Evolutionary conservation across 441 rosid genomes (phyloP).

Genomic region (Melianthus villosus): DNA sequence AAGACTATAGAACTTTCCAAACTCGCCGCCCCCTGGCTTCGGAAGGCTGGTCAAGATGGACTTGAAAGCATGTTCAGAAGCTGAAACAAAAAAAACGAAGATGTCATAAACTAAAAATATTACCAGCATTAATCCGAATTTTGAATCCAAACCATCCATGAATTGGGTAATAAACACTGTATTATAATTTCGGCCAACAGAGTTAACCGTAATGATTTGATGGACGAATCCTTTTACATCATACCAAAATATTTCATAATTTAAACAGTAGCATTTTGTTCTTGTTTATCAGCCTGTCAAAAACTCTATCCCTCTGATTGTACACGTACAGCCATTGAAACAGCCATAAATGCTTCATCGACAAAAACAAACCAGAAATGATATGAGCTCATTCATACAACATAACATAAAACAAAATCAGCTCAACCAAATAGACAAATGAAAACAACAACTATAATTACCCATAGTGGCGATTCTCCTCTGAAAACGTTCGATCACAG

Average conservation of each 20-base stretch:
- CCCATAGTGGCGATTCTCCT: slow-evolving; percentile 74
- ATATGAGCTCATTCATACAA: too few relatives aligned
- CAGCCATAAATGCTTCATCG: too few relatives aligned
- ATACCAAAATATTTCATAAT: too few relatives aligned
- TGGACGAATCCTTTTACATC: too few relatives aligned
- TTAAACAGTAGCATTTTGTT: too few relatives aligned
- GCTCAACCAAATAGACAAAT: background rate
- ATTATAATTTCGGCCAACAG: too few relatives aligned
- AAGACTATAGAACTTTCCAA: slow-evolving; percentile 86
- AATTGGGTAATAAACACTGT: too few relatives aligned
- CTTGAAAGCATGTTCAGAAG: slow-evolving; percentile 78
- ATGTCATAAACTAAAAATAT: background rate
- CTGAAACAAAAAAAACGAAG: slow-evolving; percentile 24
- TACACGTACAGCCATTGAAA: too few relatives aligned
- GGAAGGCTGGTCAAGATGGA: slow-evolving; percentile 70
- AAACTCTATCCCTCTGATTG: too few relatives aligned
- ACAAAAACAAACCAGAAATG: background rate
- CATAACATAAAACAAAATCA: background rate
- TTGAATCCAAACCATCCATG: background rate
- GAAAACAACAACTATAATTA: slow-evolving; percentile 15
- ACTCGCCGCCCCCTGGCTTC: slow-evolving; percentile 93
- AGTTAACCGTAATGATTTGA: too few relatives aligned
- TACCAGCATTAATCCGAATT: background rate
- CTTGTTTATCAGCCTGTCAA: too few relatives aligned
- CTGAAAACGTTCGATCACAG: slow-evolving; percentile 47